A percentile compares a stretch with the other conserved stretches of the same genome.
phyloP scores from a whole-genome alignment of 31 red algal species.

The Porphyra umbilicalis region DNA sequence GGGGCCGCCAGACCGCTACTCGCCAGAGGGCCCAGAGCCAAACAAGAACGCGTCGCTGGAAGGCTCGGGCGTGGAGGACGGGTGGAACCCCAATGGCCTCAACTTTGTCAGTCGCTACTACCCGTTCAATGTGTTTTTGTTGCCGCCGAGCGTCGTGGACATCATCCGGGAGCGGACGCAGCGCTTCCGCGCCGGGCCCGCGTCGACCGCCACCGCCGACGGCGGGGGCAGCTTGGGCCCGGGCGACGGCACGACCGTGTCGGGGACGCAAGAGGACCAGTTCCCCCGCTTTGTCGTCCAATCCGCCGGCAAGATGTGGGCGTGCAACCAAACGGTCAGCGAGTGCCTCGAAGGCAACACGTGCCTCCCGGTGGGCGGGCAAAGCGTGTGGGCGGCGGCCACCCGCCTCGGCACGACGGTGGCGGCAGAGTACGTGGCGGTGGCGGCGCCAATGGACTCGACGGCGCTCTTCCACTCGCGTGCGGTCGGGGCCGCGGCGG shows the following conservation, averaged over 20 bases:
- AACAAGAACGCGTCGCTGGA: background rate
- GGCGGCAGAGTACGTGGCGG: slow-evolving; percentile 18
- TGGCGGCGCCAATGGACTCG: slow-evolving; percentile 73
- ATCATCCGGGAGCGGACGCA: slow-evolving; percentile 14
- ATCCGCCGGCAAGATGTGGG: slow-evolving; percentile 57
- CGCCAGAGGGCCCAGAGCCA: slow-evolving; percentile 19
- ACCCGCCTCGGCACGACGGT: background rate
- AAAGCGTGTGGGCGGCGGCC: slow-evolving; percentile 61
- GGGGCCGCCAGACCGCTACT: slow-evolving; percentile 21
- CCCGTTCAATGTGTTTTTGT: slow-evolving; percentile 57
- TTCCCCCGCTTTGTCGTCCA: slow-evolving; percentile 45
- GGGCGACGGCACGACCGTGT: background rate
- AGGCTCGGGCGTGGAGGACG: background rate
- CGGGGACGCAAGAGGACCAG: slow-evolving; percentile 4
- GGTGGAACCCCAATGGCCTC: background rate
- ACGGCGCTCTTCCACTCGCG: slow-evolving; percentile 54
- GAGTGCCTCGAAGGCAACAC: slow-evolving; percentile 45
- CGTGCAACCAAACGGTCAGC: slow-evolving; percentile 29
- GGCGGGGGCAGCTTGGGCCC: background rate
- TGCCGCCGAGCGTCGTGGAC: slow-evolving; percentile 20
- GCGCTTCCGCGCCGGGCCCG: slow-evolving; percentile 4
- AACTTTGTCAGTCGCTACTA: slow-evolving; percentile 26
- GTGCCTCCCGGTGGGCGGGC: slow-evolving; percentile 66
- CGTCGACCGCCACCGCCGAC: background rate
- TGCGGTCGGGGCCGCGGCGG: slow-evolving; percentile 49